These are phyloP conservation scores for Fistulinella prunicolor DNA, from an alignment of 768 basidiomycete genomes.

Conservation along the genomic window DNA sequence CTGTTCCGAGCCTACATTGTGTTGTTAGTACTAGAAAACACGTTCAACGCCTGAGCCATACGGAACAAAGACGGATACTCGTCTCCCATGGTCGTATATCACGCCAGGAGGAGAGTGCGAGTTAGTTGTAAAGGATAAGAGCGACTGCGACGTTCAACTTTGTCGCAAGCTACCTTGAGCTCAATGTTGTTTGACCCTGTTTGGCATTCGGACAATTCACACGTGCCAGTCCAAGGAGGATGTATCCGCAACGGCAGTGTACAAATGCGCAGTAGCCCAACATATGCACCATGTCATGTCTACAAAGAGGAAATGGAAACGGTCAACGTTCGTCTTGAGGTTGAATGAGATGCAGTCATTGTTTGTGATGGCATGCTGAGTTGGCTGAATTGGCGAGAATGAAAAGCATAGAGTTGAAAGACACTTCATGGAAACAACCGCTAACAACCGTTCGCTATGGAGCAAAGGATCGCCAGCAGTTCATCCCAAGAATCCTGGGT, in stretches of 20 bases:
- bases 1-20: constrained; percentile 78
- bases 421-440: constrained; percentile 28
- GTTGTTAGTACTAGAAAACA: constrained; percentile 4
- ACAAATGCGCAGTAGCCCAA: background rate
- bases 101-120: background rate
- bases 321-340: no score
- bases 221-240: no score
- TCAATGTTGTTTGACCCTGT: constrained; percentile 19
- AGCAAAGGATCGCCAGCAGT: constrained; percentile 34
- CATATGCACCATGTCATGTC: background rate
- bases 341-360: no score
- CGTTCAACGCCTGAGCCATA: constrained; percentile 29
- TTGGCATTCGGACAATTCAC: constrained; percentile 9
- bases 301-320: no score
- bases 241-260: background rate
- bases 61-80: constrained; percentile 85
- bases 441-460: constrained; percentile 29
- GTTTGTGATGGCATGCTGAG: constrained; percentile 6
- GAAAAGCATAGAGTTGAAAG: constrained; percentile 9
- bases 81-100: constrained; percentile 53
- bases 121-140: background rate
- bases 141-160: no score
- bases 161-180: no score
- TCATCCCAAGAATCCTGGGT: constrained; percentile 27
- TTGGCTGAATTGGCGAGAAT: no score